A percentile compares a stretch with the other conserved stretches of the same genome.
Conservation (phyloP, 495 filamentous ascomycete species). For the Extremus antarcticus region DNA sequence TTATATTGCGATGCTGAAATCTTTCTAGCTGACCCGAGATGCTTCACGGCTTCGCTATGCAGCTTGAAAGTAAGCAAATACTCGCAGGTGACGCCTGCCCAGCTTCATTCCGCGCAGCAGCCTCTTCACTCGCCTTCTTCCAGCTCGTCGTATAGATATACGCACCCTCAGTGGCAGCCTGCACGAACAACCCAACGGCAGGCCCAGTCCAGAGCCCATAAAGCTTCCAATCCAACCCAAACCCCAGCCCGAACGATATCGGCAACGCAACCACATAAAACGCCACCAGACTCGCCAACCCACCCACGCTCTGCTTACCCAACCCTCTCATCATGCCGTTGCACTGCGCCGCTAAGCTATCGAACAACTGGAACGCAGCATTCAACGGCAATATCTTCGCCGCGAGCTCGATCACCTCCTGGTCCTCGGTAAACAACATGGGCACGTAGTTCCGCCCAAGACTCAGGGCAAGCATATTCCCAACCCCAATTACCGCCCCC, state of each 20-base stretch:
- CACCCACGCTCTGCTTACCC: slow-evolving; percentile 76
- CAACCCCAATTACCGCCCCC: slow-evolving; percentile 56
- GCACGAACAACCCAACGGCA: slow-evolving; percentile 32
- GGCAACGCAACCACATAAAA: slow-evolving; percentile 84
- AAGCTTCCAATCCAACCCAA: slow-evolving; percentile 61
- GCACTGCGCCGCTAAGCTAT: slow-evolving; percentile 63
- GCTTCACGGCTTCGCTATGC: no score
- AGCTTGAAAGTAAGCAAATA: no score
- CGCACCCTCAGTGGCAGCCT: slow-evolving; percentile 52
- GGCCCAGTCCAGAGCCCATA: slow-evolving; percentile 61
- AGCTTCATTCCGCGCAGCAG: slow-evolving; percentile 48
- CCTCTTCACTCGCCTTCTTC: slow-evolving; percentile 64
- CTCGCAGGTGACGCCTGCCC: slow-evolving; percentile 8
- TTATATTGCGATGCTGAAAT: background rate
- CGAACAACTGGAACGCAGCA: slow-evolving; percentile 81
- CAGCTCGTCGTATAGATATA: slow-evolving; percentile 60
- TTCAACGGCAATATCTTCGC: slow-evolving; percentile 63
- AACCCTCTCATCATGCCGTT: slow-evolving; percentile 78
- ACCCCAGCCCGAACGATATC: slow-evolving; percentile 64
- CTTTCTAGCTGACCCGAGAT: background rate
- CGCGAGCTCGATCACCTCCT: slow-evolving; percentile 66
- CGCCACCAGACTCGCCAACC: slow-evolving; percentile 70
- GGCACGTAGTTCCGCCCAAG: slow-evolving; percentile 58
- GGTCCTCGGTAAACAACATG: slow-evolving; percentile 66
- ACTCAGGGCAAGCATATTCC: slow-evolving; percentile 62